Evolutionary conservation across 495 filamentous ascomycete species (phyloP).

Genomic region (Aspergillus saccharolyticus): DNA sequence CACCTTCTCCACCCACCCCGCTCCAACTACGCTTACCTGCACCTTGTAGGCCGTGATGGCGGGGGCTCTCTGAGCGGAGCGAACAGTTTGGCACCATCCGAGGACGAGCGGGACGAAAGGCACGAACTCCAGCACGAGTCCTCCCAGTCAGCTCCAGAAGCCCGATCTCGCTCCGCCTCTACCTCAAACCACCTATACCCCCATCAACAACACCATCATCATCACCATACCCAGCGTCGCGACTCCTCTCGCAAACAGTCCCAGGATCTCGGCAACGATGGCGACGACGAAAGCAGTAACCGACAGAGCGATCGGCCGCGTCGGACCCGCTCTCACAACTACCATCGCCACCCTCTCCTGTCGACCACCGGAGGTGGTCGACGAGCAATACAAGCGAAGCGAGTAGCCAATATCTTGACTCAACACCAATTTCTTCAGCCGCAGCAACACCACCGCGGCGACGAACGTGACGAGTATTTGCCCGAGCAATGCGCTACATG

Average conservation of each 20-base stretch:
- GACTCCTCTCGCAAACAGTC: conserved; percentile 10
- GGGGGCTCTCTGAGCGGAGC: conserved; percentile 41
- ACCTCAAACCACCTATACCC: conserved; percentile 11
- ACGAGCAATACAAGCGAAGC: conserved; percentile 6
- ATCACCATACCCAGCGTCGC: background rate
- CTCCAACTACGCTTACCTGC: conserved; percentile 31
- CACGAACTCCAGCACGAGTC: conserved; percentile 4
- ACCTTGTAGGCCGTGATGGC: conserved; percentile 41
- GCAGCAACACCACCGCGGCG: conserved; percentile 7
- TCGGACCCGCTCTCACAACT: conserved; percentile 24
- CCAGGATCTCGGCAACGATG: conserved; percentile 43
- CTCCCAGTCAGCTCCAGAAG: conserved; percentile 5
- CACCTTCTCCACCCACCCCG: conserved; percentile 30
- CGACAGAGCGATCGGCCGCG: conserved; percentile 21
- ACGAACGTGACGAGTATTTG: background rate
- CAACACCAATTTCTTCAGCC: background rate
- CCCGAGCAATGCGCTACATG: background rate
- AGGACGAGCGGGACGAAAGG: conserved; percentile 32
- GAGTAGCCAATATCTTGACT: background rate
- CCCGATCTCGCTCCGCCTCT: conserved; percentile 6
- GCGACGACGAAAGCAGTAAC: conserved; percentile 48
- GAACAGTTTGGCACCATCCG: conserved; percentile 38
- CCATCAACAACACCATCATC: background rate
- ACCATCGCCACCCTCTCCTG: conserved; percentile 21
- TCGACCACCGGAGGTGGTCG: background rate